These are phyloP conservation scores for Brasilioporus rufonigricans DNA, from an alignment of 768 basidiomycete genomes.

Conservation along the genomic window DNA sequence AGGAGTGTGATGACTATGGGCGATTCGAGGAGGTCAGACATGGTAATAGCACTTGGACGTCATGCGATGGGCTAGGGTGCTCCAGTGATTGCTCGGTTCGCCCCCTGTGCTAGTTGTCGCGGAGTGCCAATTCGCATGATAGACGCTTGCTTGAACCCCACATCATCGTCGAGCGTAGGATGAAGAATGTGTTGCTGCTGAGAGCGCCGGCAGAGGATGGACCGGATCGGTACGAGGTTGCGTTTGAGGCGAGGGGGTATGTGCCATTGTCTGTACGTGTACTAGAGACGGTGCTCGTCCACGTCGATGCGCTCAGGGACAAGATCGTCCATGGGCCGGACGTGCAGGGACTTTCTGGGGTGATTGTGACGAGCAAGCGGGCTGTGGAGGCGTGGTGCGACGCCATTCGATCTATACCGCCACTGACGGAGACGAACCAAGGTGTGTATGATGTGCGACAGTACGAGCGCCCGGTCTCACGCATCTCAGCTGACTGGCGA, in stretches of 20 bases:
- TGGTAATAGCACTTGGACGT: background rate
- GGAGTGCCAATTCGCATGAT: slow-evolving; percentile 3
- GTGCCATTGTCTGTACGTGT: slow-evolving; percentile 61
- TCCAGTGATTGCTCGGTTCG: background rate
- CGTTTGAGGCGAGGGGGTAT: slow-evolving; percentile 49
- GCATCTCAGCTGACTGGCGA: slow-evolving; percentile 45
- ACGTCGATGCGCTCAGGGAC: slow-evolving; percentile 43
- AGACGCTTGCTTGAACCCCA: background rate
- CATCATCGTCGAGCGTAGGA: slow-evolving; percentile 1
- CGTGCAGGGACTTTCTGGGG: slow-evolving; percentile 43
- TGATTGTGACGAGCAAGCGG: slow-evolving; percentile 77
- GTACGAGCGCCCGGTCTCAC: background rate
- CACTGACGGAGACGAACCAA: background rate
- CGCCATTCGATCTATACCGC: slow-evolving; percentile 31
- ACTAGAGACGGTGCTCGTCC: slow-evolving; percentile 61
- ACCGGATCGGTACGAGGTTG: slow-evolving; percentile 58
- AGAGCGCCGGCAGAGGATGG: slow-evolving; percentile 34
- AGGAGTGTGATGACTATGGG: slow-evolving; percentile 16
- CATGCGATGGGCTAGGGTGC: background rate
- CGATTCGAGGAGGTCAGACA: slow-evolving; percentile 10
- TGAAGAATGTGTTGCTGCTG: slow-evolving; percentile 41
- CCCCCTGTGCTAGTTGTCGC: background rate
- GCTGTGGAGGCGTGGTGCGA: slow-evolving; percentile 69
- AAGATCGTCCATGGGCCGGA: slow-evolving; percentile 41
- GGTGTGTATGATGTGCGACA: slow-evolving; percentile 12